Evolutionary conservation across 2,329 filamentous ascomycete species (phyloP).

Genomic region (Pseudogymnoascus sp.): DNA sequence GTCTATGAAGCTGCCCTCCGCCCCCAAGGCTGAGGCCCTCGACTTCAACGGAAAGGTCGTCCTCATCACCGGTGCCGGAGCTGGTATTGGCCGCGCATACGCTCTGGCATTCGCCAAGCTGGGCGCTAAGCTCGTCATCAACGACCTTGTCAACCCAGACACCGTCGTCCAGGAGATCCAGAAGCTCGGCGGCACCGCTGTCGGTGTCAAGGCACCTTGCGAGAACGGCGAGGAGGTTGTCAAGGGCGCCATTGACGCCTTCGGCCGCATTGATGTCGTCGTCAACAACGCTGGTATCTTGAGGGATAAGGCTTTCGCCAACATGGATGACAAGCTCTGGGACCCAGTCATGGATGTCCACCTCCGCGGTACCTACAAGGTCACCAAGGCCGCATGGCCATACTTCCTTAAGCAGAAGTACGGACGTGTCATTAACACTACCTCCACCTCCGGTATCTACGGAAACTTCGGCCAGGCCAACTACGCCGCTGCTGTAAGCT

Average conservation of each 20-base stretch:
- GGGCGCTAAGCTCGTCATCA: conserved; percentile 82
- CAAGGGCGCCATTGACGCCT: conserved; percentile 88
- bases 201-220: conserved; percentile 86
- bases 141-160: conserved; percentile 91
- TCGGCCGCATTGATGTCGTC: conserved; percentile 87
- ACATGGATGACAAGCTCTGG: conserved; percentile 96
- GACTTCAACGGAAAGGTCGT: conserved; percentile 81
- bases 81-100: conserved; percentile 87
- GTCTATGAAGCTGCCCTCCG: conserved; percentile 68
- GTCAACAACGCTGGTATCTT: conserved; percentile 98
- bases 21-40: conserved; percentile 63
- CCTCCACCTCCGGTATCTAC: conserved; percentile 94
- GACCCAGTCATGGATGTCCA: conserved; percentile 88
- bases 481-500: conserved; percentile 76
- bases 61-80: conserved; percentile 80
- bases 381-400: conserved; percentile 95
- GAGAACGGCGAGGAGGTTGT: conserved; percentile 88
- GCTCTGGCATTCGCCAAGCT: conserved; percentile 78
- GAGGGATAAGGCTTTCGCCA: conserved; percentile 93
- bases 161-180: conserved; percentile 87
- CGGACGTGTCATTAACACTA: conserved; percentile 92
- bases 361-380: conserved; percentile 89
- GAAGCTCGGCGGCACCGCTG: conserved; percentile 80
- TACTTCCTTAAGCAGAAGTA: conserved; percentile 99
- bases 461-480: conserved; percentile 99